These are phyloP conservation scores for Chytriomyces sp. DNA, from an alignment of 192 early-diverging fungal species.

Conservation along the genomic window DNA sequence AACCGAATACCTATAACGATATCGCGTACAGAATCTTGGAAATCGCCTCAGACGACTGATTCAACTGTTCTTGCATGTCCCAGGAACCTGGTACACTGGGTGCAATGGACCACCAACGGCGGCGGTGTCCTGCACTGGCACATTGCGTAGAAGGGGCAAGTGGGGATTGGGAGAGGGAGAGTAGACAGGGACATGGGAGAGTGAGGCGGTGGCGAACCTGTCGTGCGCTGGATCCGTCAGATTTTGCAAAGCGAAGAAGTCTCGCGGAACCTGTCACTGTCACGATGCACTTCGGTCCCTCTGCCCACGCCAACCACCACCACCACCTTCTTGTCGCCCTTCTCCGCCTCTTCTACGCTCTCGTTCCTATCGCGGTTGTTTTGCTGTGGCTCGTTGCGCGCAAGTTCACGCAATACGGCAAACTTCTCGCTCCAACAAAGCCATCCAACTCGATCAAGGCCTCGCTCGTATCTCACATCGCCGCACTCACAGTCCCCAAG, in stretches of 20 bases:
- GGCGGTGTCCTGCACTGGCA: neutral
- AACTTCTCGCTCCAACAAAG: neutral
- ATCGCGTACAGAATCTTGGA: constrained; percentile 6
- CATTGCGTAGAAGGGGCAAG: neutral
- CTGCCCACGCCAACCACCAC: neutral
- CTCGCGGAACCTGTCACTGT: neutral
- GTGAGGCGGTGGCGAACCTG: neutral
- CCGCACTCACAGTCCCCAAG: neutral
- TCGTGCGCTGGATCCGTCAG: neutral
- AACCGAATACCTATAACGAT: constrained; percentile 23
- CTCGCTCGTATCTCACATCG: neutral
- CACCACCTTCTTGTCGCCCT: neutral
- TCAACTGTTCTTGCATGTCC: constrained; percentile 15
- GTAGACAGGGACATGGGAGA: neutral
- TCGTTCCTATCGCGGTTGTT: neutral
- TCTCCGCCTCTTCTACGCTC: neutral
- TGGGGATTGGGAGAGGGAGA: neutral
- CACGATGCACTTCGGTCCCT: neutral
- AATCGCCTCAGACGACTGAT: constrained; percentile 17
- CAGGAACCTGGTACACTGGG: neutral
- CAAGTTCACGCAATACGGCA: neutral
- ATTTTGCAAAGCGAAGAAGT: neutral
- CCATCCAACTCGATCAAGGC: neutral
- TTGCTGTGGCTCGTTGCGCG: neutral
- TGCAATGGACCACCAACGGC: neutral